These are phyloP conservation scores for Rosa persica DNA, from an alignment of 306 rosid species.

Conservation along the genomic window DNA sequence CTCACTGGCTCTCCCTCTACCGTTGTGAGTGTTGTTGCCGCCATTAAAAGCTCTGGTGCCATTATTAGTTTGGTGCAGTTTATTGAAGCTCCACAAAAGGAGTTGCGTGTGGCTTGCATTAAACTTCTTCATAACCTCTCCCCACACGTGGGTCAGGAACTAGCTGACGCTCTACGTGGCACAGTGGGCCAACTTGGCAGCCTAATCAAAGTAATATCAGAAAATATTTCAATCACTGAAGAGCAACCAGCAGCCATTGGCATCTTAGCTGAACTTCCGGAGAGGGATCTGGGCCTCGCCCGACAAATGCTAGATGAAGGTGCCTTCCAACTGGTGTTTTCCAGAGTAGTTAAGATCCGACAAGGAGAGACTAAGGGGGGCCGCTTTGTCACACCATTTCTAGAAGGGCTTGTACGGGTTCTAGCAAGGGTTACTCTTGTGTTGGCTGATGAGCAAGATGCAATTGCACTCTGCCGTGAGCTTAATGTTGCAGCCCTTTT, in stretches of 20 bases:
- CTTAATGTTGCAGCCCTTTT: constrained; percentile 65
- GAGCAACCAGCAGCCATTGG: constrained; percentile 94
- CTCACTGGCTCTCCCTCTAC: constrained; percentile 71
- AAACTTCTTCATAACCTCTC: constrained; percentile 83
- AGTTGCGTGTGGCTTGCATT: constrained; percentile 80
- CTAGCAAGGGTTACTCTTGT: constrained; percentile 78
- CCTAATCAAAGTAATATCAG: constrained; percentile 78
- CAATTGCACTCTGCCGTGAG: constrained; percentile 68
- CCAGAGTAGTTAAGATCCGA: constrained; percentile 59
- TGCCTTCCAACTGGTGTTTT: constrained; percentile 63
- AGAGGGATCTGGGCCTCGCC: constrained; percentile 95
- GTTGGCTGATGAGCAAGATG: constrained; percentile 69
- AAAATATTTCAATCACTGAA: constrained; percentile 73
- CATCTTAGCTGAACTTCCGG: constrained; percentile 91
- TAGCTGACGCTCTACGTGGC: constrained; percentile 95
- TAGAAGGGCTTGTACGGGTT: constrained; percentile 88
- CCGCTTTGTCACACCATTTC: constrained; percentile 86
- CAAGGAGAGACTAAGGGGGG: constrained; percentile 76
- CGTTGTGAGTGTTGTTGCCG: constrained; percentile 67
- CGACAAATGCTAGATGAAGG: constrained; percentile 92
- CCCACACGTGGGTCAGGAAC: constrained; percentile 84
- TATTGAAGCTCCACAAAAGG: constrained; percentile 92
- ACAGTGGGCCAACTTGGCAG: constrained; percentile 92
- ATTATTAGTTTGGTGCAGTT: constrained; percentile 90
- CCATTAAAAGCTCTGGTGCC: constrained; percentile 98